Evolutionary conservation across 2,329 filamentous ascomycete species (phyloP), one percentile per base, ranked within the genome.

Genomic region (Conoideocrella luteorostrata): DNA sequence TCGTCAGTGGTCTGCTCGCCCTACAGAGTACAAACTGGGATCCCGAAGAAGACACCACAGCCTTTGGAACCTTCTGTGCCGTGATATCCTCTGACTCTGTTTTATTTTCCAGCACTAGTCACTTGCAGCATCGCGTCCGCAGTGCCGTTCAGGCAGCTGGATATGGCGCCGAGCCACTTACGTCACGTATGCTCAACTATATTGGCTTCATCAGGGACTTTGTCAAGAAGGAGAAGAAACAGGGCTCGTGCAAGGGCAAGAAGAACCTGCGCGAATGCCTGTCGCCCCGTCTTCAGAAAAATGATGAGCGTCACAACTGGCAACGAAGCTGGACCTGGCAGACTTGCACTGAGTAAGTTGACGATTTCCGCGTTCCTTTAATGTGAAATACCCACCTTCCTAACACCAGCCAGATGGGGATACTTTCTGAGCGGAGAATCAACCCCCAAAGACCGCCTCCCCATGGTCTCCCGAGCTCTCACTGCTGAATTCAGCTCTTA

Each of bases 401-500:
- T 40, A 39, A 46, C 23, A 29, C n/a, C 6, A 6, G 4, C 37
- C 12, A 76, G 79, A 72, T 93, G 86, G 86, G 88, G 87, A 9
- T 93, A 79, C 63, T 78, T 90, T 39, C 77, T 83, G 51, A 88
- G 84, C 1, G 87, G 88, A 38, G 82, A 78, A 4, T 78, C 81
- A 21, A 80, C 82, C 0, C 87, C 87, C 0, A 54, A 66, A 1
- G 67, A 77, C 46, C 73, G 80, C 43, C 72, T 83, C 1, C 82
- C 88, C 0, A 62, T 94, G 5, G 70, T 93, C 39, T 91, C 87
- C 1, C 82, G 88, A 12, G 71, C 80, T 4, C 69, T 88, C 28
- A 76, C 82, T 48, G 54, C 88, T 1, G 70, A 80, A 3, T 88
- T 82, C 60, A 61, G 70, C 3, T 78, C 76, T 1, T 61, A 74